Conservation (phyloP, 768 basidiomycete species). For the Serendipita indica region DNA sequence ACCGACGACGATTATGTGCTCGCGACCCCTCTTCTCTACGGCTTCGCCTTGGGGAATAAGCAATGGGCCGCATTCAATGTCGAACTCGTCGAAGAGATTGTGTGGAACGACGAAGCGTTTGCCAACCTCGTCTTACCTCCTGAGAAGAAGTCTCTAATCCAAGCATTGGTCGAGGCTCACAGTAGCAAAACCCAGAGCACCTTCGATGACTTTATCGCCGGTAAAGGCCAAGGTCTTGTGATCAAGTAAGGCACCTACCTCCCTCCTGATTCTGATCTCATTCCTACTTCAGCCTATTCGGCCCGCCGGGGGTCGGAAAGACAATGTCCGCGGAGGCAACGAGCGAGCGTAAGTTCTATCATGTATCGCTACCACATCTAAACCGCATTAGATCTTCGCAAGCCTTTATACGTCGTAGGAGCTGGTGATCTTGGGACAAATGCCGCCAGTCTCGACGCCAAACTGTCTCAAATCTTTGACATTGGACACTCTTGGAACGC, state of each 20-base stretch:
- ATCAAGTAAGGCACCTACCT: conserved; percentile 22
- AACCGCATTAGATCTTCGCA: conserved; percentile 13
- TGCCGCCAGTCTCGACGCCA: conserved; percentile 22
- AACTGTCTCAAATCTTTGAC: conserved; percentile 22
- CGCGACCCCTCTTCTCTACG: conserved; percentile 41
- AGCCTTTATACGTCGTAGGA: conserved; percentile 24
- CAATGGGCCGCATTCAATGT: conserved; percentile 52
- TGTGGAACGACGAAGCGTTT: conserved; percentile 45
- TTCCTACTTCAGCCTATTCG: not conserved
- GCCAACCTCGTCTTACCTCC: conserved; percentile 42
- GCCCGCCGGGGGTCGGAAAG: conserved; percentile 42
- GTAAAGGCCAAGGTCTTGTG: conserved; percentile 48
- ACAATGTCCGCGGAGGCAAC: conserved; percentile 25
- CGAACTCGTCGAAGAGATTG: conserved; percentile 36
- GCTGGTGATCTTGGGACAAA: conserved; percentile 25
- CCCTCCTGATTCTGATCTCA: not conserved
- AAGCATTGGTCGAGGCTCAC: conserved; percentile 44
- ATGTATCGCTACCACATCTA: not conserved
- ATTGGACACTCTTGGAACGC: conserved; percentile 24
- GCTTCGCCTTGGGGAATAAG: conserved; percentile 48
- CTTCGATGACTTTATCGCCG: conserved; percentile 48
- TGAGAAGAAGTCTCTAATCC: conserved; percentile 38
- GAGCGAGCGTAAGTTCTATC: conserved; percentile 22
- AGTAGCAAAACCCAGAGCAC: conserved; percentile 28
- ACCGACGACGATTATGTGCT: conserved; percentile 41